A percentile compares a stretch with the other conserved stretches of the same genome.
phyloP scores from a whole-genome alignment of 176 grass and related monocot species.

The Raddia guianensis region DNA sequence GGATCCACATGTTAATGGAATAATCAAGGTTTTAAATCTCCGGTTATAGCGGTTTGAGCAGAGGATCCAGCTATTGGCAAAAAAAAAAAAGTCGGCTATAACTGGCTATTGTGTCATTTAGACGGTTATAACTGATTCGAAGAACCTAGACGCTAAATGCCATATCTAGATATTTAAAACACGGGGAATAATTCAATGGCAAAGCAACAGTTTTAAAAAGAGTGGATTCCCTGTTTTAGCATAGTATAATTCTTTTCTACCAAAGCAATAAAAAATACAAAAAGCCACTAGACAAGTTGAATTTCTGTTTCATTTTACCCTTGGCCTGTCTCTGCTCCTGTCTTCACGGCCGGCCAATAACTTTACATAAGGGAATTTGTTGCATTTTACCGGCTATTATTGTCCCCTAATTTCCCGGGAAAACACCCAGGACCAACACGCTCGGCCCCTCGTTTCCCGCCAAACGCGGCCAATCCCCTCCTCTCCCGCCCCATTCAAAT shows the following conservation, averaged over 20 bases:
- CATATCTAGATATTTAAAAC: too few relatives aligned
- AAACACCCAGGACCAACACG: background rate
- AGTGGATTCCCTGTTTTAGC: too few relatives aligned
- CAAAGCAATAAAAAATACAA: background rate
- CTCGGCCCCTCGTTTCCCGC: slow-evolving; percentile 14
- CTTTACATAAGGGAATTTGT: background rate
- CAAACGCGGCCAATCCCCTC: slow-evolving; percentile 27
- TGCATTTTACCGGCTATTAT: background rate
- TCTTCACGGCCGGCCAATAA: background rate
- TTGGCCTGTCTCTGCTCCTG: background rate
- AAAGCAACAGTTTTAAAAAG: background rate
- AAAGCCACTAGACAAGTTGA: background rate
- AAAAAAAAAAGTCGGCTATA: too few relatives aligned
- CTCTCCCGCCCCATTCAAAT: slow-evolving; percentile 31
- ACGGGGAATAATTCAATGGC: too few relatives aligned
- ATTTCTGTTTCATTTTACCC: background rate
- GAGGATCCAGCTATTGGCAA: too few relatives aligned
- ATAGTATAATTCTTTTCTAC: background rate
- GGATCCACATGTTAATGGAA: background rate
- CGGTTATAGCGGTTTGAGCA: too few relatives aligned
- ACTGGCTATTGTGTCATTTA: too few relatives aligned
- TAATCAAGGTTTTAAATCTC: background rate
- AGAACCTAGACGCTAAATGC: too few relatives aligned
- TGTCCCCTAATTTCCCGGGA: background rate
- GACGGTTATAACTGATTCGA: too few relatives aligned